Base-by-base conservation (phyloP, 768 basidiomycete genomes). In the Suillus subaureus region DNA sequence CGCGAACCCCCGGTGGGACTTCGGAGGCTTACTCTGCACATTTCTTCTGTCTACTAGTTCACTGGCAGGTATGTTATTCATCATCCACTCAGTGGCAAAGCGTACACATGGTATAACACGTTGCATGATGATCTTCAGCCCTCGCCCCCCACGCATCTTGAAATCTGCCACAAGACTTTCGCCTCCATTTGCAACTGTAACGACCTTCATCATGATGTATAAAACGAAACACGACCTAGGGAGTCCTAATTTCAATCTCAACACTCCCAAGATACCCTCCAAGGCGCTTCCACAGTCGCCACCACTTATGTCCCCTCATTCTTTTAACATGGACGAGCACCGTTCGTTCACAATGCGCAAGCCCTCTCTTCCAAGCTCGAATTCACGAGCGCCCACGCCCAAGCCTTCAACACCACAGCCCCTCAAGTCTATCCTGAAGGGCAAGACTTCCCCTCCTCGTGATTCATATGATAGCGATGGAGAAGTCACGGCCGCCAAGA, bases 401-500 rank as follows among this genome's bases (percentile, higher is more conserved):
- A 42, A 42, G 18, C 26, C 57, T 12, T 26, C 39, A 11, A 40
- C 57, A 58, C 57, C 57, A 40, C 37, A 61, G 37, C 73, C 76
- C 70, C 67, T 72, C 31, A 75, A 51, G 61, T 73, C 75, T 31
- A 73, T 76, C n/a, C 70, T 76, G 66, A 76, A 78, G 73, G 75
- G 75, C 4, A 63, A 47, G 49, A 64, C 52, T 37, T 63, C 51
- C 61, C 28, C 68, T n/a, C 62, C 43, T 31, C 58, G 51, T 62
- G 74, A 74, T 61, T 71, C 66, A 7, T 76, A 74, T 21, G 75
- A 77, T 11, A 76, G 75, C 72, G 76, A 78, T 31, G 70, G 70
- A 1, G 75, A 76, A 60, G 67, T 68, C 0, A 23, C 69, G 2
- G 62, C 71, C 7, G 49, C 71, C 28, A 77, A 76, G 51, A 70